A percentile compares a stretch with the other conserved stretches of the same genome.
These are phyloP conservation scores for Cryptococcus sp. DNA, from an alignment of 1,284 basidiomycete genomes.

Conservation along the genomic window DNA sequence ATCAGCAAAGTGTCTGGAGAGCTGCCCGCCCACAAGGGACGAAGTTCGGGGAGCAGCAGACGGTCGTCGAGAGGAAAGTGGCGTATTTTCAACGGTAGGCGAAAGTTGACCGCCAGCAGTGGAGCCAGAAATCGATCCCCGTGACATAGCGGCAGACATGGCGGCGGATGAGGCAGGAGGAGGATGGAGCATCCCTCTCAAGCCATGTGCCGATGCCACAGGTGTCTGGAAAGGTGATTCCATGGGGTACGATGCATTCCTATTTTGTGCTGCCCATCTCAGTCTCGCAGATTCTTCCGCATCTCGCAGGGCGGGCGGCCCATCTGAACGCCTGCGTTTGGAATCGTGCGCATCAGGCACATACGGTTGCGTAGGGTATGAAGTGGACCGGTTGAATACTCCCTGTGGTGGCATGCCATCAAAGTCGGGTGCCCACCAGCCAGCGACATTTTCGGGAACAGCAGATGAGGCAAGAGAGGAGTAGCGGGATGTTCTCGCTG, in stretches of 20 bases:
- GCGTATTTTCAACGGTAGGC: constrained; percentile 11
- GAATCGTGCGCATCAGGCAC: constrained; percentile 35
- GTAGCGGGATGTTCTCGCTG: constrained; percentile 41
- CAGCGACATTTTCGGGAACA: constrained; percentile 21
- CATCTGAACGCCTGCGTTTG: constrained; percentile 46
- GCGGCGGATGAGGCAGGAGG: constrained; percentile 23
- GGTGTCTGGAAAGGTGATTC: constrained; percentile 5
- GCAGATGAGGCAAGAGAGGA: constrained; percentile 41
- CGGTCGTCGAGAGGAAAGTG: constrained; percentile 7
- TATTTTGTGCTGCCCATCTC: constrained; percentile 44
- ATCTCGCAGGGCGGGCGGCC: constrained; percentile 32
- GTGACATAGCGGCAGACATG: constrained; percentile 24
- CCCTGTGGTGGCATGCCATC: constrained; percentile 14
- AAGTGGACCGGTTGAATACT: constrained; percentile 11
- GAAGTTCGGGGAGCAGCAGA: constrained; percentile 28
- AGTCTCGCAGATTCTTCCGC: constrained; percentile 44
- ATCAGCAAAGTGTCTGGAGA: constrained; percentile 43
- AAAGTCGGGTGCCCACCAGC: constrained; percentile 48
- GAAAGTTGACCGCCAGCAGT: constrained; percentile 12
- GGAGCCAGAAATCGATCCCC: constrained; percentile 29
- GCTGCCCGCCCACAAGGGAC: constrained; percentile 42
- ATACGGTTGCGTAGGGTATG: constrained; percentile 17
- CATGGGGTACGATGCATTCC: constrained; percentile 45
- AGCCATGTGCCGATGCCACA: constrained; percentile 8
- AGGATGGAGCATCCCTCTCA: constrained; percentile 30